These are phyloP conservation scores for Coccomyxa sp. DNA, from an alignment of 139 green algal genomes.

Conservation along the genomic window DNA sequence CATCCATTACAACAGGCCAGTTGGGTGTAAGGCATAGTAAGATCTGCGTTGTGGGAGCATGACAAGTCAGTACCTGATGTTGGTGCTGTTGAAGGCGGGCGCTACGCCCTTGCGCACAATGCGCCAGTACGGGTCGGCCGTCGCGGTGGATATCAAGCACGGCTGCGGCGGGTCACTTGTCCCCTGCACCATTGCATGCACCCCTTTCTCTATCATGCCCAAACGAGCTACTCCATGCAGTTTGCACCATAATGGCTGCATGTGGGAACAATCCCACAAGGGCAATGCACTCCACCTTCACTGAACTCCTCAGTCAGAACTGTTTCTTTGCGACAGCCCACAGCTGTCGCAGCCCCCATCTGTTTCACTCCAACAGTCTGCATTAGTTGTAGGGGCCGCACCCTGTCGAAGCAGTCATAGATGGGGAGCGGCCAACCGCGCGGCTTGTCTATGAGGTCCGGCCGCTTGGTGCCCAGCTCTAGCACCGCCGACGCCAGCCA, in stretches of 20 bases:
- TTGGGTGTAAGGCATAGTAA: too few relatives aligned
- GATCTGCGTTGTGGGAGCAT: not conserved
- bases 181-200: not conserved
- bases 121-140: not conserved
- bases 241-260: too few relatives aligned
- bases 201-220: not conserved
- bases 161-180: not conserved
- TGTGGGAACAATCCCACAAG: too few relatives aligned
- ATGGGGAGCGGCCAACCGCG: not conserved
- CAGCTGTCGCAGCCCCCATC: too few relatives aligned
- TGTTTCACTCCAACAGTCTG: too few relatives aligned
- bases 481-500: not conserved
- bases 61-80: not conserved
- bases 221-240: too few relatives aligned
- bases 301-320: too few relatives aligned
- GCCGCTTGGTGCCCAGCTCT: not conserved
- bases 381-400: not conserved
- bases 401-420: not conserved
- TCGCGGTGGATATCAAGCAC: not conserved
- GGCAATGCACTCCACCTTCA: too few relatives aligned
- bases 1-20: too few relatives aligned
- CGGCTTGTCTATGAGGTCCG: constrained; percentile 2
- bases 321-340: too few relatives aligned
- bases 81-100: not conserved
- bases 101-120: not conserved